Evolutionary conservation across 768 basidiomycete genomes (phyloP).

Genomic region (Phanerodontia chrysosporium): DNA sequence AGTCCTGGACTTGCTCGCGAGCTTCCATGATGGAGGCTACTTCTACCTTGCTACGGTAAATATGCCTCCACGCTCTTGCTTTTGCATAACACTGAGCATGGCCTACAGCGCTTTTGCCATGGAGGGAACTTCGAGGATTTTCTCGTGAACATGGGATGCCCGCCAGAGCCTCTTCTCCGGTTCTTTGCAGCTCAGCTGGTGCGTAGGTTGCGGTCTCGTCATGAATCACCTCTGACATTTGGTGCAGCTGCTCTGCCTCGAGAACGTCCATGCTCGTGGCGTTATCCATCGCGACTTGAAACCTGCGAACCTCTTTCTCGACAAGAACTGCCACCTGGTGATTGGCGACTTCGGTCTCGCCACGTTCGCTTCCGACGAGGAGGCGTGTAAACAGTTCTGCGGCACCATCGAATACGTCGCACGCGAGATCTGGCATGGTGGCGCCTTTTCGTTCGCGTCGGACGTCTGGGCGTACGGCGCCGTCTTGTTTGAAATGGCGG

Average conservation of each 20-base stretch:
- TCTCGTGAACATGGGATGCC: background rate
- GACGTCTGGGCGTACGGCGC: conserved; percentile 9
- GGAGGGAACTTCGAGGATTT: background rate
- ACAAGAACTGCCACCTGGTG: conserved; percentile 4
- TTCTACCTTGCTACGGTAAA: conserved; percentile 9
- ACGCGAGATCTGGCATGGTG: background rate
- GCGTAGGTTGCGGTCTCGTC: background rate
- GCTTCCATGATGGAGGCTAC: conserved; percentile 6
- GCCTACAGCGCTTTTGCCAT: conserved; percentile 2
- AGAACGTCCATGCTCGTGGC: conserved; percentile 3
- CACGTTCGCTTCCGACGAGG: background rate
- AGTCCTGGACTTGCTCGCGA: conserved; percentile 6
- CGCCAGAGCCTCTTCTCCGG: background rate
- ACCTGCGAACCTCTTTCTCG: conserved; percentile 12
- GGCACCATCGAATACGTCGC: conserved; percentile 9
- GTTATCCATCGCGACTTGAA: conserved; percentile 15
- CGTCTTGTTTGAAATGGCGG: conserved; percentile 2
- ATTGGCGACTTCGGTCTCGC: conserved; percentile 13
- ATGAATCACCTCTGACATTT: background rate
- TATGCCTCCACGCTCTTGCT: background rate
- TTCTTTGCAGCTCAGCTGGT: conserved; percentile 8
- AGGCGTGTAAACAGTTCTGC: background rate
- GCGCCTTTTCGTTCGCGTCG: background rate
- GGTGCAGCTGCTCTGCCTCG: conserved; percentile 3
- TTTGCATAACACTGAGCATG: background rate